These are phyloP conservation scores for Hanseniaspora hatyaiensis DNA, from an alignment of 805 yeast species.

Conservation along the genomic window DNA sequence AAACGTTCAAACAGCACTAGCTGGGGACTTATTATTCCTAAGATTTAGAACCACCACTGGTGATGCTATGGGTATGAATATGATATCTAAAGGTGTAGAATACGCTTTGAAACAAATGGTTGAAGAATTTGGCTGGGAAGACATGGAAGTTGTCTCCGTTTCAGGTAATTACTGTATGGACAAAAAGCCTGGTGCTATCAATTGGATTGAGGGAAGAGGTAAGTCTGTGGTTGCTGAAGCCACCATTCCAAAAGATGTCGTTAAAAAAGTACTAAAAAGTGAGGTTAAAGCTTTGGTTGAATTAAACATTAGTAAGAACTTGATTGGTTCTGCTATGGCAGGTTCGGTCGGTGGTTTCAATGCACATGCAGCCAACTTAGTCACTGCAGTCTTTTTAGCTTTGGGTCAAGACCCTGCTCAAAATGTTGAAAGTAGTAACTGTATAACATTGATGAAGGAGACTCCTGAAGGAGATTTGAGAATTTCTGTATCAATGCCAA, in stretches of 20 bases:
- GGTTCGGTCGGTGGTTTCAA: slow-evolving; percentile 97
- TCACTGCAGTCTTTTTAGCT: slow-evolving; percentile 88
- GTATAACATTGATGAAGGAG: slow-evolving; percentile 90
- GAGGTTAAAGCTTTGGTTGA: slow-evolving; percentile 87
- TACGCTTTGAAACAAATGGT: slow-evolving; percentile 71
- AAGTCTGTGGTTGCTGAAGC: slow-evolving; percentile 97
- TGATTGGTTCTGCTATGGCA: slow-evolving; percentile 96
- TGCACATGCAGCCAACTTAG: slow-evolving; percentile 94
- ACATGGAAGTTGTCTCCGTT: slow-evolving; percentile 83
- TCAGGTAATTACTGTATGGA: slow-evolving; percentile 98
- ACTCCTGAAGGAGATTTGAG: slow-evolving; percentile 60
- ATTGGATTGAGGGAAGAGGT: slow-evolving; percentile 99
- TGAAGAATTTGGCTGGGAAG: slow-evolving; percentile 81
- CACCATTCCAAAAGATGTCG: slow-evolving; percentile 69
- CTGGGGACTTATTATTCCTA: slow-evolving; percentile 78
- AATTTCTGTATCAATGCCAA: slow-evolving; percentile 97
- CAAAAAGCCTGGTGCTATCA: slow-evolving; percentile 94
- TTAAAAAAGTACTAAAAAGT: slow-evolving; percentile 71
- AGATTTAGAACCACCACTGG: slow-evolving; percentile 98
- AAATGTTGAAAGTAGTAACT: slow-evolving; percentile 92
- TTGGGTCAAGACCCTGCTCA: slow-evolving; percentile 99
- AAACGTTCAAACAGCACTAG: slow-evolving; percentile 82
- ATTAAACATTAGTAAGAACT: slow-evolving; percentile 75
- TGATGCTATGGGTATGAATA: slow-evolving; percentile 99
- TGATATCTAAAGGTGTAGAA: slow-evolving; percentile 98